Percentiles rank a stretch among this genome's conserved stretches.
phyloP scores from a whole-genome alignment of 352 stramenopile genomes.

The Bremia lactucae region DNA sequence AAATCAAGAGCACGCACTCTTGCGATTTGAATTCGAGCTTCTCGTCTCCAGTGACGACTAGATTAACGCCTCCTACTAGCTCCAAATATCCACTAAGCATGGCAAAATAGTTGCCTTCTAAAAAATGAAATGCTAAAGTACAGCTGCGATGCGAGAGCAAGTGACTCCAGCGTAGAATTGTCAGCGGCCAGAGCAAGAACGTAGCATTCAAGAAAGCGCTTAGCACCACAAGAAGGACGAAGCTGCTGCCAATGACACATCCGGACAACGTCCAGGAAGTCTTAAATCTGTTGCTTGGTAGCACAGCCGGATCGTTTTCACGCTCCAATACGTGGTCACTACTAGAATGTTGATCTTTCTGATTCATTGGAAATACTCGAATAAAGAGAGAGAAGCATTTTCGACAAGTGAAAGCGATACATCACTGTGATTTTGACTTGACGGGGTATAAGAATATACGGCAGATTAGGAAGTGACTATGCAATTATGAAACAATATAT shows the following conservation, averaged over 20 bases:
- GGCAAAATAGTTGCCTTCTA: constrained; percentile 46
- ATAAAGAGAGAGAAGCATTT: too few relatives aligned
- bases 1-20: constrained; percentile 54
- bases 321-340: too few relatives aligned
- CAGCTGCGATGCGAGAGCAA: constrained; percentile 15
- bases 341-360: too few relatives aligned
- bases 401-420: neutral
- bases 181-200: constrained; percentile 49
- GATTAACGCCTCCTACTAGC: constrained; percentile 36
- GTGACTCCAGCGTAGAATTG: constrained; percentile 26
- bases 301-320: constrained; percentile 24
- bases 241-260: constrained; percentile 30
- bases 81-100: constrained; percentile 56
- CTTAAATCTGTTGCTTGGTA: constrained; percentile 46
- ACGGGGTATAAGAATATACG: neutral
- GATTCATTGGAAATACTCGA: constrained; percentile 10
- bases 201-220: constrained; percentile 48
- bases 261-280: constrained; percentile 25
- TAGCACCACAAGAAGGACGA: constrained; percentile 37
- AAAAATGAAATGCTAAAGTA: constrained; percentile 21
- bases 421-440: neutral
- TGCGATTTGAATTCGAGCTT: constrained; percentile 23
- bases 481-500: too few relatives aligned
- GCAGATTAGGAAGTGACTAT: too few relatives aligned
- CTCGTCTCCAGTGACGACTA: constrained; percentile 50